Evolutionary conservation across 805 yeast genomes (phyloP).

Genomic region (Candida cerambycidarum): DNA sequence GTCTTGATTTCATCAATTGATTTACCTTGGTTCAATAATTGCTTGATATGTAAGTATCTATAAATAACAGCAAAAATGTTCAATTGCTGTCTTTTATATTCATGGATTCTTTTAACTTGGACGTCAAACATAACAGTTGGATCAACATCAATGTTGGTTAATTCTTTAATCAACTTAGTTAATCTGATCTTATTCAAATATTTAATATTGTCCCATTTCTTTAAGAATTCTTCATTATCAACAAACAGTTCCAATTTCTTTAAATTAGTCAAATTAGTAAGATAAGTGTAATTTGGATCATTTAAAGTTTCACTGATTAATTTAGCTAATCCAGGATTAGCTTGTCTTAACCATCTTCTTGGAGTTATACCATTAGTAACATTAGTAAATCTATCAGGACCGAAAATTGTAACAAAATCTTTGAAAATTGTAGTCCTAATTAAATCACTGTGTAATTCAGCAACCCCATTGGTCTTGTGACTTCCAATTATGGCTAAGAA

Average conservation of each 20-base stretch:
- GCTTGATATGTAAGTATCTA: constrained; percentile 76
- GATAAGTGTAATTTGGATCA: constrained; percentile 59
- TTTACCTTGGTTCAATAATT: constrained; percentile 52
- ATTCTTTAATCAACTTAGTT: constrained; percentile 62
- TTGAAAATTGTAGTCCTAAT: constrained; percentile 85
- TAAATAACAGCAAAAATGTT: constrained; percentile 87
- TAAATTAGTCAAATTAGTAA: constrained; percentile 66
- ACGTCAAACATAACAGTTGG: constrained; percentile 79
- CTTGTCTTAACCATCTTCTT: constrained; percentile 93
- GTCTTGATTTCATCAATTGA: constrained; percentile 51
- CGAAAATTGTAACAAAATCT: constrained; percentile 84
- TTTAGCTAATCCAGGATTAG: constrained; percentile 78
- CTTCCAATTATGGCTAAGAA: constrained; percentile 87
- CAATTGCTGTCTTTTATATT: constrained; percentile 92
- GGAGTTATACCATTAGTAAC: constrained; percentile 96
- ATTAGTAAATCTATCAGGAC: constrained; percentile 79
- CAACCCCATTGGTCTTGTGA: constrained; percentile 93
- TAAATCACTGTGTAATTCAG: constrained; percentile 90
- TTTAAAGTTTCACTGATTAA: constrained; percentile 73
- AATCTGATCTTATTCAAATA: constrained; percentile 64
- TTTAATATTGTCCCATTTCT: constrained; percentile 71
- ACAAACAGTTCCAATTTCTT: constrained; percentile 65
- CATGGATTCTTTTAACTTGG: constrained; percentile 94
- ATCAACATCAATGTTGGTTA: constrained; percentile 67
- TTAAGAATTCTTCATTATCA: constrained; percentile 67